A percentile compares a stretch with the other conserved stretches of the same genome.
phyloP scores from a whole-genome alignment of 257 asterid genomes.

The Solanum okadae region DNA sequence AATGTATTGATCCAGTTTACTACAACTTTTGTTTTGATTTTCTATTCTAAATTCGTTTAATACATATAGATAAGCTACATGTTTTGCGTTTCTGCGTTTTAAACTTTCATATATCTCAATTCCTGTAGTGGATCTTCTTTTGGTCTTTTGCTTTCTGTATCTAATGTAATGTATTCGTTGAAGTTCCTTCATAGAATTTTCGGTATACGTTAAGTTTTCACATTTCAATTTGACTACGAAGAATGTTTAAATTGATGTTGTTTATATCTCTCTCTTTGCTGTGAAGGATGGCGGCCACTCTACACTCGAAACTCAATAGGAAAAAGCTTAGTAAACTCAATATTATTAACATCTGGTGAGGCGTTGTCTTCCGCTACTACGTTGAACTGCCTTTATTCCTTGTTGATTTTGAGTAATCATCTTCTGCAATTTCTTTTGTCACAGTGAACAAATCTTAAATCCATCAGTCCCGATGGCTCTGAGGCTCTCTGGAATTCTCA shows the following conservation, averaged over 20 bases:
- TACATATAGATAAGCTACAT: not conserved
- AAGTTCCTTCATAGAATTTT: not conserved
- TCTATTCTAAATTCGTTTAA: not conserved
- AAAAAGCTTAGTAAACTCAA: conserved; percentile 65
- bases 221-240: not conserved
- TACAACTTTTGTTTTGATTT: not conserved
- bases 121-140: not conserved
- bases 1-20: conserved; percentile 32
- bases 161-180: not conserved
- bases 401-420: not conserved
- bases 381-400: not conserved
- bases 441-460: conserved; percentile 78
- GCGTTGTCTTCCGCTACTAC: not conserved
- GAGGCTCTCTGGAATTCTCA: conserved; percentile 90
- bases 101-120: not conserved
- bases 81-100: not conserved
- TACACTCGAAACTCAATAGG: conserved; percentile 70
- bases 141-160: not conserved
- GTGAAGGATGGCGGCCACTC: conserved; percentile 96
- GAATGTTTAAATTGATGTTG: not conserved
- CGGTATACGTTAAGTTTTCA: not conserved
- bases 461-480: conserved; percentile 97
- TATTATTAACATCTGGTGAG: conserved; percentile 71
- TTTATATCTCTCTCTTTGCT: not conserved
- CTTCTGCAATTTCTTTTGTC: not conserved